Percentiles rank a stretch among this genome's conserved stretches.
These are phyloP conservation scores for Elasticomyces elasticus DNA, from an alignment of 495 filamentous ascomycete species.

Conservation along the genomic window DNA sequence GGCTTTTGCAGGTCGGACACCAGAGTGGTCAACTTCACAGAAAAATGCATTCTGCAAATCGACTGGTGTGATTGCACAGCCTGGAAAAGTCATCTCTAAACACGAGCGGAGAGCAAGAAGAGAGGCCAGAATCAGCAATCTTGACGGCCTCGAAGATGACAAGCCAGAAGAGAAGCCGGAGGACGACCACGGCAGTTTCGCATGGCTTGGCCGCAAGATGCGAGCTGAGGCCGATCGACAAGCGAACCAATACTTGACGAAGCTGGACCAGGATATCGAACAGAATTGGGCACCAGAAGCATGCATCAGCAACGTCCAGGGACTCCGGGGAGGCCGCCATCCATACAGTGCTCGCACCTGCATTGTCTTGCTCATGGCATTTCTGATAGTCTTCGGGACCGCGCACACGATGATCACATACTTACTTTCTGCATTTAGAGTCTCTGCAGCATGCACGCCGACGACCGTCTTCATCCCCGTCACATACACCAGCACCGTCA, in stretches of 20 bases:
- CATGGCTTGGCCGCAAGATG: neutral
- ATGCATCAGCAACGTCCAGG: neutral
- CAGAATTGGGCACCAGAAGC: neutral
- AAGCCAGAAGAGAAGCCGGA: neutral
- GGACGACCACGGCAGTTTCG: neutral
- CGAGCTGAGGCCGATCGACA: neutral
- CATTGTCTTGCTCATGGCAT: neutral
- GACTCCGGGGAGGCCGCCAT: neutral
- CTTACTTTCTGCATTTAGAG: slow-evolving; percentile 17
- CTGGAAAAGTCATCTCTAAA: neutral
- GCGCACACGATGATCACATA: slow-evolving; percentile 11
- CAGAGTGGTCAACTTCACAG: neutral
- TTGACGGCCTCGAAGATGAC: neutral
- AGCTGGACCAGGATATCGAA: neutral
- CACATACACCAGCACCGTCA: slow-evolving; percentile 9
- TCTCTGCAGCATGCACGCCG: slow-evolving; percentile 10
- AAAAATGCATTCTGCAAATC: neutral
- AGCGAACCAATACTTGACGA: neutral
- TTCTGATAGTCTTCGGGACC: slow-evolving; percentile 16
- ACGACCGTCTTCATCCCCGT: slow-evolving; percentile 17
- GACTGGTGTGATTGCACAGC: neutral
- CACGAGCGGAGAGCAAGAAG: neutral
- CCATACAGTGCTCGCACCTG: neutral
- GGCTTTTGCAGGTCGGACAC: neutral
- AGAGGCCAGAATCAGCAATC: neutral